Percentiles rank a stretch among this genome's conserved stretches.
These are phyloP conservation scores for Tetraselmis striata DNA, from an alignment of 139 green algal genomes.

Conservation along the genomic window DNA sequence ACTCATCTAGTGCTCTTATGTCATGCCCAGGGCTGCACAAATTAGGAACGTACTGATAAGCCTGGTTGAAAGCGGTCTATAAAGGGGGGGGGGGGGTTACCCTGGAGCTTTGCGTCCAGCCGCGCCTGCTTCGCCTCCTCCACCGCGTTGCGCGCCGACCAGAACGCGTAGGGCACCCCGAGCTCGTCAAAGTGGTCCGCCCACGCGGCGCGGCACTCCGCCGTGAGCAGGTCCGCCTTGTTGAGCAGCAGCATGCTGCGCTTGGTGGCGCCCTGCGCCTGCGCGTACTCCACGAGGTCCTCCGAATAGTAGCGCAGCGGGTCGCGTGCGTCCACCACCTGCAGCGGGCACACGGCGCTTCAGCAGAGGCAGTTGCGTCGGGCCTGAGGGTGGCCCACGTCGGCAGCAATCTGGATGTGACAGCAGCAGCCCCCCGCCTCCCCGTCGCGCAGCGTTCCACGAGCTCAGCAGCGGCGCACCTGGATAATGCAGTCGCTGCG, in stretches of 20 bases:
- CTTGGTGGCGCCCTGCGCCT: constrained; percentile 63
- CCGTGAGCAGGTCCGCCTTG: constrained; percentile 92
- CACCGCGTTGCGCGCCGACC: constrained; percentile 55
- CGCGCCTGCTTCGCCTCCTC: constrained; percentile 35
- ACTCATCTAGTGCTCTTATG: too few species aligned
- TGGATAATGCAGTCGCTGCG: constrained; percentile 87
- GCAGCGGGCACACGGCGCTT: too few species aligned
- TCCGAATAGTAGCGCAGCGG: constrained; percentile 85
- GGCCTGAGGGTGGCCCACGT: too few species aligned
- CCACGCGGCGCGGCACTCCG: constrained; percentile 58
- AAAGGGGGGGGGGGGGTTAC: too few species aligned
- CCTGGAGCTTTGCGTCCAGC: neutral
- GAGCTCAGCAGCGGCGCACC: too few species aligned
- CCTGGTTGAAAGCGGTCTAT: too few species aligned
- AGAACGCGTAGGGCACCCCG: constrained; percentile 71
- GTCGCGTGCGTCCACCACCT: constrained; percentile 92
- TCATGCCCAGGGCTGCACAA: too few species aligned
- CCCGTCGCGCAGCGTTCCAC: too few species aligned
- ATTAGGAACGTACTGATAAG: too few species aligned
- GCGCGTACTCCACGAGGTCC: constrained; percentile 74
- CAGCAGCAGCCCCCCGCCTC: neutral
- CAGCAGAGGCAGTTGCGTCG: too few species aligned
- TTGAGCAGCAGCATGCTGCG: constrained; percentile 82
- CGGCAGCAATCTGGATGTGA: too few species aligned
- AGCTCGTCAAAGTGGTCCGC: constrained; percentile 73